A percentile compares a stretch with the other conserved stretches of the same genome.
Conservation (phyloP, 1,284 basidiomycete genomes). For the Sporisorium reilianum region DNA sequence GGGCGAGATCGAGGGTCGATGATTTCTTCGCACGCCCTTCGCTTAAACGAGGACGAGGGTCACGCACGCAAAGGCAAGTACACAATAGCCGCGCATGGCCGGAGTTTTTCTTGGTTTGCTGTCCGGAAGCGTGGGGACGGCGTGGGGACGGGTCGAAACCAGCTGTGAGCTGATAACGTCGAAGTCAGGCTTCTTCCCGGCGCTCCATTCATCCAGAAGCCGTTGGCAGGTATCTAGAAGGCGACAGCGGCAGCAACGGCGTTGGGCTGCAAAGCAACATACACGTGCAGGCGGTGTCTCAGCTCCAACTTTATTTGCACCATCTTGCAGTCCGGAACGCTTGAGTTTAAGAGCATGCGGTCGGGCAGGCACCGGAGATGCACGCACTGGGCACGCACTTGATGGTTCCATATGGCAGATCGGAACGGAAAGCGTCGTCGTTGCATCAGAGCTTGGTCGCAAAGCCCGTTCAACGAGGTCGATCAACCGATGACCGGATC, state of each 20-base stretch:
- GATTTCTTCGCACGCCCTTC: constrained; percentile 5
- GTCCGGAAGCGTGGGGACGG: neutral
- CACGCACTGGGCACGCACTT: no score
- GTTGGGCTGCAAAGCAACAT: neutral
- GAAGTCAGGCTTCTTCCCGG: neutral
- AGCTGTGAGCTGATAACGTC: neutral
- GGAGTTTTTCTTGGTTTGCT: neutral
- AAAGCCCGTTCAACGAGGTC: no score
- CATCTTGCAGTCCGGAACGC: no score
- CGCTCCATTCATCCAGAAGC: no score
- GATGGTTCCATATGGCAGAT: constrained; percentile 3
- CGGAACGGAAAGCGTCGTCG: constrained; percentile 1
- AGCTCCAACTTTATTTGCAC: neutral
- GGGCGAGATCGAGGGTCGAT: neutral
- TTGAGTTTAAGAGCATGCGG: no score
- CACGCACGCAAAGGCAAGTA: no score
- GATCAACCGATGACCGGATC: no score
- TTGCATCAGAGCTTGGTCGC: no score
- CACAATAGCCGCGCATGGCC: neutral
- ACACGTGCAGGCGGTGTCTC: neutral
- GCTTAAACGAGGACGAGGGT: neutral
- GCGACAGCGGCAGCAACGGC: neutral
- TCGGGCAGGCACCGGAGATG: no score
- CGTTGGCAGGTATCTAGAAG: neutral
- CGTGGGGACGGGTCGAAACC: neutral